phyloP scores from a whole-genome alignment of 176 grass and related monocot species.

The Oryza brachyantha region DNA sequence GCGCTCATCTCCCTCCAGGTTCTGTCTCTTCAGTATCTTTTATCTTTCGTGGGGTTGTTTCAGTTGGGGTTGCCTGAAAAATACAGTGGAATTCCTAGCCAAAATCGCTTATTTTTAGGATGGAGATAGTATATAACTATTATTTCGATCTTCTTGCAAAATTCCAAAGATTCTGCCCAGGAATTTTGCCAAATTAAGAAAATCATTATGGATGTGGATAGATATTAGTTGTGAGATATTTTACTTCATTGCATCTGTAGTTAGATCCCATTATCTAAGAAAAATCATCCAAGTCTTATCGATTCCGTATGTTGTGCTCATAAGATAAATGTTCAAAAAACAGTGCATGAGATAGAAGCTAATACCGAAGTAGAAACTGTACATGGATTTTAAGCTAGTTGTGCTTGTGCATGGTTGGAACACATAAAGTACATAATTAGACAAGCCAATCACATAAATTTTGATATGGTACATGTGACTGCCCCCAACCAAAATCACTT shows the following conservation, averaged over 20 bases:
- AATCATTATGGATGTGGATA: not conserved
- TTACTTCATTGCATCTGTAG: not conserved
- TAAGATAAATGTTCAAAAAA: conserved; percentile 1
- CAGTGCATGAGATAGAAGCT: not conserved
- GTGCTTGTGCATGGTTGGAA: conserved; percentile 5
- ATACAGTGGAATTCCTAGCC: too few relatives aligned
- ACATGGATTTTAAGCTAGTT: conserved; percentile 22
- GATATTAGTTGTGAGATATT: not conserved
- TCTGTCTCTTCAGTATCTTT: conserved; percentile 1
- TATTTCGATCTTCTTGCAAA: too few relatives aligned
- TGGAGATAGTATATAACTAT: too few relatives aligned
- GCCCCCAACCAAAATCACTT: not conserved
- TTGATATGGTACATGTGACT: conserved; percentile 36
- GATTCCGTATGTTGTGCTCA: not conserved
- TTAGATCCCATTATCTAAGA: not conserved
- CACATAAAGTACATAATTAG: not conserved
- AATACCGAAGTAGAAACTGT: conserved; percentile 6
- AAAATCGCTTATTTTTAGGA: too few relatives aligned
- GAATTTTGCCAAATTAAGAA: not conserved
- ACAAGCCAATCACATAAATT: conserved; percentile 37
- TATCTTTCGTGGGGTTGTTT: not conserved
- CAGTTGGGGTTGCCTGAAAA: not conserved
- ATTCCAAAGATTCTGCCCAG: not conserved
- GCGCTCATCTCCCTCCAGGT: conserved; percentile 27
- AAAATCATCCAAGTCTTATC: not conserved